These are phyloP conservation scores for Boletus rex-veris DNA, from an alignment of 768 basidiomycete species.

Conservation along the genomic window DNA sequence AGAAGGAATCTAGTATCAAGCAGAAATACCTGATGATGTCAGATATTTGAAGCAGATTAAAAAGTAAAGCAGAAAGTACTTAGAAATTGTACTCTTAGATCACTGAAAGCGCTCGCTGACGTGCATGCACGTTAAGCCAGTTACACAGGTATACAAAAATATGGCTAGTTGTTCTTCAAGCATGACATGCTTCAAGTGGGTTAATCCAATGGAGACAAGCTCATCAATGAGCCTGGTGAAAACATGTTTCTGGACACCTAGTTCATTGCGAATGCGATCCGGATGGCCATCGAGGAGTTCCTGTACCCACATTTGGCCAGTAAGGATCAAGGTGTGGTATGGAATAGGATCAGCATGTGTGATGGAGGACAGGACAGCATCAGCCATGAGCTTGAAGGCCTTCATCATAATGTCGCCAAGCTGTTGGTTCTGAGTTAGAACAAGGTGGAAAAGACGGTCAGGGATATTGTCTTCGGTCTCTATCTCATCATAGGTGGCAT, in stretches of 20 bases:
- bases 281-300: constrained; percentile 2
- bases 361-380: neutral
- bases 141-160: neutral
- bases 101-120: neutral
- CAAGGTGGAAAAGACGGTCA: neutral
- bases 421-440: neutral
- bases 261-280: neutral
- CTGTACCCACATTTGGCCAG: neutral
- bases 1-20: neutral
- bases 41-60: neutral
- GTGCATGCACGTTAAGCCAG: neutral
- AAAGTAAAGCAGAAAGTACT: neutral
- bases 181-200: neutral
- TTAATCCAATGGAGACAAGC: neutral
- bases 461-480: neutral
- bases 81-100: neutral
- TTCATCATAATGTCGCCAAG: neutral
- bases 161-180: neutral
- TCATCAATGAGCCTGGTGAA: neutral
- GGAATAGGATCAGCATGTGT: neutral
- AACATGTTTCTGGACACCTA: neutral
- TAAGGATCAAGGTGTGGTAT: neutral
- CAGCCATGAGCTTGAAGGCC: neutral
- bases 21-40: neutral
- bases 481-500: neutral